Percentiles rank a stretch among this genome's conserved stretches.
These are phyloP conservation scores for Agarophyton chilense DNA, from an alignment of 23 red algal species.

Conservation along the genomic window DNA sequence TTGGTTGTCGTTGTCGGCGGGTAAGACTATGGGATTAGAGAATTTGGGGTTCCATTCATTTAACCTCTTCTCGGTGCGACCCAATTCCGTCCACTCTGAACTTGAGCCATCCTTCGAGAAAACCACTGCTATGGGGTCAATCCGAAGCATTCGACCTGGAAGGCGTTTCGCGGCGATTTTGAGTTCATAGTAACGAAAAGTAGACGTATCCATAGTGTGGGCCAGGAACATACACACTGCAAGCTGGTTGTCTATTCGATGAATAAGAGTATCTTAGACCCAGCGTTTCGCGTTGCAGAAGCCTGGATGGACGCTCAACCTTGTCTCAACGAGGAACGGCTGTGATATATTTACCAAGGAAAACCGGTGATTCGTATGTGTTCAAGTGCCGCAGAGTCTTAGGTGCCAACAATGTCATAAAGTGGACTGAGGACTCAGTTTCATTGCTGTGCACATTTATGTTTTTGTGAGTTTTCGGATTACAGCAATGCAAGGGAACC, in stretches of 20 bases:
- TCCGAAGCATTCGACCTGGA: conserved; percentile 38
- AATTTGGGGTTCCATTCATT: conserved; percentile 65
- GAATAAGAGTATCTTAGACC: not conserved
- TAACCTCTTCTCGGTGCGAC: conserved; percentile 43
- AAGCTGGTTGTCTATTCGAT: not conserved
- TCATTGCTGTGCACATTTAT: too few relatives aligned
- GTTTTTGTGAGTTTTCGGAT: too few relatives aligned
- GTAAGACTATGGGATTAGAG: conserved; percentile 9
- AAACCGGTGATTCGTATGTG: too few relatives aligned
- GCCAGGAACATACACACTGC: not conserved
- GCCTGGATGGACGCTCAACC: too few relatives aligned
- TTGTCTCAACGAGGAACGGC: too few relatives aligned
- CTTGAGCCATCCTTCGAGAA: not conserved
- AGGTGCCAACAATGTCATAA: too few relatives aligned
- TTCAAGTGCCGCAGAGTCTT: too few relatives aligned
- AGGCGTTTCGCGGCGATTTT: conserved; percentile 63
- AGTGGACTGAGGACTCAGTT: too few relatives aligned
- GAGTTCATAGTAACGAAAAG: conserved; percentile 59
- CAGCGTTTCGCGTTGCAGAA: too few relatives aligned
- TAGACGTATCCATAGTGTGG: conserved; percentile 23
- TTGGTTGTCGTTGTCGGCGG: conserved; percentile 59
- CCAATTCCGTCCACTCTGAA: conserved; percentile 40
- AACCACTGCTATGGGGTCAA: conserved; percentile 51
- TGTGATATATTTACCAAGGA: too few relatives aligned
- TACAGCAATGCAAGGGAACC: too few relatives aligned